These are phyloP conservation scores for Tillandsia leiboldiana DNA, from an alignment of 176 grass and related monocot genomes.

Conservation along the genomic window DNA sequence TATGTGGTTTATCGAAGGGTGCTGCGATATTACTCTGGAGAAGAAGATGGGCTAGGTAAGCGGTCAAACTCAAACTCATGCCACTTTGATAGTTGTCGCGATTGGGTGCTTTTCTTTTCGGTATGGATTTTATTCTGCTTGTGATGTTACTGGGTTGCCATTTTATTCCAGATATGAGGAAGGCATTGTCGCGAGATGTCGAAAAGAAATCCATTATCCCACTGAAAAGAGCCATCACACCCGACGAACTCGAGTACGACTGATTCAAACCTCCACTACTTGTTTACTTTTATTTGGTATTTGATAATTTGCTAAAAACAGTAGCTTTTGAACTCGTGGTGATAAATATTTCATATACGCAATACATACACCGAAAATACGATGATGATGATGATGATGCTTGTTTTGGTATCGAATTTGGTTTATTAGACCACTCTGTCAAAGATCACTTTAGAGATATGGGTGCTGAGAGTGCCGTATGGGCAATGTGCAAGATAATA, in stretches of 20 bases:
- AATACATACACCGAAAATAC: too few species aligned
- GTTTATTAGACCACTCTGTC: conserved; percentile 17
- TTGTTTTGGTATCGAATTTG: background rate
- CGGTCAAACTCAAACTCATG: conserved; percentile 1
- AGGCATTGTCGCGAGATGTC: conserved; percentile 78
- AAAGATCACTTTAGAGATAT: conserved; percentile 31
- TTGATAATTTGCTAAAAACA: background rate
- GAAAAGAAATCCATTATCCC: conserved; percentile 95
- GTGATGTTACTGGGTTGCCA: background rate
- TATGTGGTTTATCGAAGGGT: conserved; percentile 95
- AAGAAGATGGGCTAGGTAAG: conserved; percentile 98
- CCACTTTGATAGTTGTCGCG: background rate
- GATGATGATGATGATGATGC: background rate
- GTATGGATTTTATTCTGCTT: background rate
- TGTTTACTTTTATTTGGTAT: background rate
- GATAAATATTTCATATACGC: too few species aligned
- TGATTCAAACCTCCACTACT: conserved; percentile 12
- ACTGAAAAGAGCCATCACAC: conserved; percentile 81
- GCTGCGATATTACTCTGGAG: conserved; percentile 94
- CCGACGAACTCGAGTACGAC: conserved; percentile 99
- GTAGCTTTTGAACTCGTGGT: background rate
- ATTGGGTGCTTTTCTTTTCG: too few species aligned
- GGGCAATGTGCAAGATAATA: conserved; percentile 29
- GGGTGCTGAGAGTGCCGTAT: conserved; percentile 14
- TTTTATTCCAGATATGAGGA: conserved; percentile 73